Percentiles rank a stretch among this genome's conserved stretches.
phyloP scores from a whole-genome alignment of 495 filamentous ascomycete species.

The Penicillium atrosanguineum region DNA sequence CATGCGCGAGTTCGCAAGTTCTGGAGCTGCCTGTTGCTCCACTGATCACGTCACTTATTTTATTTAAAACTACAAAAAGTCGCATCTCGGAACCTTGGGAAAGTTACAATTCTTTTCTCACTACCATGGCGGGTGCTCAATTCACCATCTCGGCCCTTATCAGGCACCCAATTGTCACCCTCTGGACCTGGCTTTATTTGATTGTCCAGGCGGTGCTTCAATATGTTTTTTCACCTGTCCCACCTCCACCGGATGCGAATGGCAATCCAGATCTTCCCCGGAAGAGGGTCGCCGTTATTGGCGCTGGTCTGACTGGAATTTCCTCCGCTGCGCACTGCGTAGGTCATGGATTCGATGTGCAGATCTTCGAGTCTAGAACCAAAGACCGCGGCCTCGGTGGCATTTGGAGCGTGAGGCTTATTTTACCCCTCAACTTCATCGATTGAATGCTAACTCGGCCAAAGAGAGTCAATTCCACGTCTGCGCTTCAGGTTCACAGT shows the following conservation, averaged over 20 bases:
- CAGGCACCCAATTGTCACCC: constrained; percentile 34
- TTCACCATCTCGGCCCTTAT: constrained; percentile 22
- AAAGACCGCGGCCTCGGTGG: constrained; percentile 64
- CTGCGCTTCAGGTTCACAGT: constrained; percentile 77
- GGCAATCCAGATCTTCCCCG: constrained; percentile 35
- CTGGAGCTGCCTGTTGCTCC: constrained; percentile 5
- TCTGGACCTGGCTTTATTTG: constrained; percentile 60
- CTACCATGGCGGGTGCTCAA: constrained; percentile 10
- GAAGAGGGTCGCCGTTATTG: constrained; percentile 77
- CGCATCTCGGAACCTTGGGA: not conserved
- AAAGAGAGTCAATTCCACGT: constrained; percentile 79
- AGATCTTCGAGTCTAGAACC: constrained; percentile 69
- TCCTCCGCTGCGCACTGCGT: constrained; percentile 81
- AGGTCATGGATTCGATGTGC: constrained; percentile 81
- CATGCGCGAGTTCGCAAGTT: not conserved
- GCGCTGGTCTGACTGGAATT: constrained; percentile 78
- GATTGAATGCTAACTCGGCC: not conserved
- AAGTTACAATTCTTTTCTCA: not conserved
- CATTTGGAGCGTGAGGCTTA: constrained; percentile 72
- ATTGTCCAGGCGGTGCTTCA: constrained; percentile 64
- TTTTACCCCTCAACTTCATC: not conserved
- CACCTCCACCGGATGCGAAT: constrained; percentile 55
- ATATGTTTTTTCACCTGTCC: constrained; percentile 65
- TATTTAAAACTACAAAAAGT: constrained; percentile 1
- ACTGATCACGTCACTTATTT: constrained; percentile 15